Evolutionary conservation across 306 rosid genomes (phyloP).

Genomic region (Canavalia ensiformis): DNA sequence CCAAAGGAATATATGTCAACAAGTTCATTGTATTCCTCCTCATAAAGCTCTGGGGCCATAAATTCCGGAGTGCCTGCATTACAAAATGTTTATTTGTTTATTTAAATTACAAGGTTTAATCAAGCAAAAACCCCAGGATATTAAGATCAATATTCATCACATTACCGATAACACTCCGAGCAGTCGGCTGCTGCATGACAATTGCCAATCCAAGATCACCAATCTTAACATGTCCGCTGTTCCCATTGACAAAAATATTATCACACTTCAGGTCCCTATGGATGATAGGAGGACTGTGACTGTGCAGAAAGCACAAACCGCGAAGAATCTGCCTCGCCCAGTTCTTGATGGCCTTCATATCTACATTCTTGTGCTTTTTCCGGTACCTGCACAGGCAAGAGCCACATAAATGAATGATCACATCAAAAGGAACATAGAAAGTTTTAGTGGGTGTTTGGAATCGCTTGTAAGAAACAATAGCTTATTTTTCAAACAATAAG

Average conservation of each 20-base stretch:
- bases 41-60: slow-evolving; percentile 99
- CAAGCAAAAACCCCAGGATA: not conserved
- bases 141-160: slow-evolving; percentile 6
- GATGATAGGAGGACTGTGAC: slow-evolving; percentile 81
- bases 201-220: slow-evolving; percentile 96
- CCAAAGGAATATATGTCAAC: slow-evolving; percentile 98
- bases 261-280: slow-evolving; percentile 97
- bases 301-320: slow-evolving; percentile 81
- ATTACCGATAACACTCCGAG: slow-evolving; percentile 87
- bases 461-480: no score
- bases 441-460: no score
- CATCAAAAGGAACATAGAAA: not conserved
- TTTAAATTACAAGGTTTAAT: slow-evolving; percentile 20
- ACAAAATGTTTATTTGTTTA: not conserved
- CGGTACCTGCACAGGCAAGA: slow-evolving; percentile 66
- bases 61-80: slow-evolving; percentile 91
- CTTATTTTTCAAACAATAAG: no score
- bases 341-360: slow-evolving; percentile 86
- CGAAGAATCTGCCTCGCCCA: slow-evolving; percentile 95
- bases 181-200: slow-evolving; percentile 89
- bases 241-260: slow-evolving; percentile 89
- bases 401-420: not conserved
- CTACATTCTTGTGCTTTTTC: slow-evolving; percentile 74
- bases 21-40: slow-evolving; percentile 89
- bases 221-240: slow-evolving; percentile 83